Conservation (phyloP, 306 rosid genomes). For the Bauhinia variegata region DNA sequence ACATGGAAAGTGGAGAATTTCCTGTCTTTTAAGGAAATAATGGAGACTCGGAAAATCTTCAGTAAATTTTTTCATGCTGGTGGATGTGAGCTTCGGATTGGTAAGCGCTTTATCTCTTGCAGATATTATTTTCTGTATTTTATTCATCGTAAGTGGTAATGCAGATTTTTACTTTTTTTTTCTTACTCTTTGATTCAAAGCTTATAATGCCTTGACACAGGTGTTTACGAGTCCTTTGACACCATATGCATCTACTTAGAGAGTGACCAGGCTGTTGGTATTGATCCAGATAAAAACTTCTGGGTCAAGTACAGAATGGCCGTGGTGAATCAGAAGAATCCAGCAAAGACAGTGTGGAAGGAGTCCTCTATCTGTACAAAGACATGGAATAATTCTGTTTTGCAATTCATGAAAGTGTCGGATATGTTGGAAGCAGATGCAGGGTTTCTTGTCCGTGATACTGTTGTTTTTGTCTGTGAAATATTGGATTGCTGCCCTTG, state of each 20-base stretch:
- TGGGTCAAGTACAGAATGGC: slow-evolving; percentile 99
- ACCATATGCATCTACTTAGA: slow-evolving; percentile 97
- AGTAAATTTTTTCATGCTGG: slow-evolving; percentile 99
- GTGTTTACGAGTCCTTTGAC: slow-evolving; percentile 97
- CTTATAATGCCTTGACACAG: slow-evolving; percentile 50
- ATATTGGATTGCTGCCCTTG: slow-evolving; percentile 99
- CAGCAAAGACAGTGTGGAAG: slow-evolving; percentile 94
- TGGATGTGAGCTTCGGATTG: slow-evolving; percentile 99
- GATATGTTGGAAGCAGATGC: slow-evolving; percentile 97
- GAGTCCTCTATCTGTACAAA: slow-evolving; percentile 98
- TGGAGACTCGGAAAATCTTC: slow-evolving; percentile 97
- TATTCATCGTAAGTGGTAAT: slow-evolving; percentile 22
- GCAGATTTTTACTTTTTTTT: slow-evolving; percentile 37
- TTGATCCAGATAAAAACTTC: slow-evolving; percentile 95
- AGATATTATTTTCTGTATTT: slow-evolving; percentile 29
- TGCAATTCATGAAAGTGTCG: slow-evolving; percentile 99
- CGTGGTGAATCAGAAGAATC: slow-evolving; percentile 92
- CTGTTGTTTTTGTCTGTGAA: slow-evolving; percentile 96
- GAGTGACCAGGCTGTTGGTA: slow-evolving; percentile 96
- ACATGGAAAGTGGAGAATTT: slow-evolving; percentile 99
- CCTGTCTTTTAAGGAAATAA: slow-evolving; percentile 93
- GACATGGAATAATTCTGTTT: slow-evolving; percentile 99
- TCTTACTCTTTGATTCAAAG: slow-evolving; percentile 28
- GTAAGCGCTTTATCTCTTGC: slow-evolving; percentile 50
- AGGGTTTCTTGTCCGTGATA: slow-evolving; percentile 92